Base-by-base conservation (phyloP, 2,329 filamentous ascomycete genomes). In the Calonectria naviculata region DNA sequence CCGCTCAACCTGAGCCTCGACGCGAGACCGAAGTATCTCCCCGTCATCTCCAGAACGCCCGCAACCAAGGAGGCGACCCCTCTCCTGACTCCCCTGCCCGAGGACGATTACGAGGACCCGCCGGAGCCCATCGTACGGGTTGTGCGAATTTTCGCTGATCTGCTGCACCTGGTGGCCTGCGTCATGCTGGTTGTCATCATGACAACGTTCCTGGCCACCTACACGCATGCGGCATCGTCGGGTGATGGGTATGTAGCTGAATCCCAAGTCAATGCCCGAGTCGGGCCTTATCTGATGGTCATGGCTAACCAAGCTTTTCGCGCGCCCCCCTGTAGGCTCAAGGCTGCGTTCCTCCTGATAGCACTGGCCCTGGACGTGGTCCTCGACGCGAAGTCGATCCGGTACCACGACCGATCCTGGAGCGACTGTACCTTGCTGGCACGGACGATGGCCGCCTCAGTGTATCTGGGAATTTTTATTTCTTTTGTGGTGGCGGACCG, bases 321-420 rank as follows among this genome's bases (percentile, higher is more conserved):
- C 13, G 21, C 12, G 19, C 44, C n/a, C 15, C 31, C 29, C 38
- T 56, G 13, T 17, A 77, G 75, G 21, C 67, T 75, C 31, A 77
- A 69, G 52, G 82, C 81, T 24, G 69, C 81, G 9, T 70, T 79
- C 10, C 74, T 84, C 13, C 74, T 83, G 8, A 62, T 74, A 9
- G 69, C 83, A n/a, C 77, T 84, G 9, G 71, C 68, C 31, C 44
- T 78, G 31, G 84, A 86, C 70, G 74, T 80, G n/a, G 65, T 80
- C 21, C 79, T 85, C 65, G 83, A 85, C 71, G 71, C 82, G 46
- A 73, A 79, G 66, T 80, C 81, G 28, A 80, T 85, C 31, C 74
- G 78, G 17, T 76, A 80, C 54, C 74, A 79, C 47, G 76, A 81
- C 62, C 76, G 70, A 42, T 76, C 76, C 10, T 82, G 82, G 79